Base-by-base conservation (phyloP, 106 monocot species). In the Dioscorea alata region DNA sequence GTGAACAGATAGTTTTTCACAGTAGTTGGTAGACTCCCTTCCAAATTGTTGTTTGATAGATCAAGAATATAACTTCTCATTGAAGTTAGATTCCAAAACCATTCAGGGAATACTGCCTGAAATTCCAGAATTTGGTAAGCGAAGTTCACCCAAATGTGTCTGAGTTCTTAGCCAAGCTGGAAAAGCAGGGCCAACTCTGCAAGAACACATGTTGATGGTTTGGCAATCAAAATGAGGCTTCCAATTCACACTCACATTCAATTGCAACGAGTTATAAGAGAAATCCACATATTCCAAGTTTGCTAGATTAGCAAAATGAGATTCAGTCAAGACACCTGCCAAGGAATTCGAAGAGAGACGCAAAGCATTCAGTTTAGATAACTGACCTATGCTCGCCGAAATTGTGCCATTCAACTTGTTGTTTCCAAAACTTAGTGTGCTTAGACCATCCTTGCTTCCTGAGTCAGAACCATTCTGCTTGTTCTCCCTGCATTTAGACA, bases 111-210 rank as follows among this genome's bases (percentile, higher is more conserved):
- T 23, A 0, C 9, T 8, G 66, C 60, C 77, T 31, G 59, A 49
- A 21, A 78, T 71, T 49, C 66, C 65, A 18, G 71, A 48, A 21
- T 23, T 20, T 0, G 77, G 66, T 9, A 78, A 42, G 34, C 56
- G 48, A 2, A 78, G 14, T 8, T 14, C 21, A 9, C 2, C 17
- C 8, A 65, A 21, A 2, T n/a, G 34, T 2, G 2, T 34, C 28
- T 66, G 71, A 6, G n/a, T 71, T 33, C 18, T 24, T 1, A 78
- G 59, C 77, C 77, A 76, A 1, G 54, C 59, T 16, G 78, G 78
- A 16, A 78, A 78, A 4, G 1, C 1, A 4, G 71, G 71, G n/a
- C 71, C 78, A 4, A 72, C 4, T 5, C 33, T 18, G 57, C 65
- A 71, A 22, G 57, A 42, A 8, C 32, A 8, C 9, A 65, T 20